Evolutionary conservation across 768 basidiomycete genomes (phyloP), one percentile per base, ranked within the genome.

Genomic region (Russula sp.): DNA sequence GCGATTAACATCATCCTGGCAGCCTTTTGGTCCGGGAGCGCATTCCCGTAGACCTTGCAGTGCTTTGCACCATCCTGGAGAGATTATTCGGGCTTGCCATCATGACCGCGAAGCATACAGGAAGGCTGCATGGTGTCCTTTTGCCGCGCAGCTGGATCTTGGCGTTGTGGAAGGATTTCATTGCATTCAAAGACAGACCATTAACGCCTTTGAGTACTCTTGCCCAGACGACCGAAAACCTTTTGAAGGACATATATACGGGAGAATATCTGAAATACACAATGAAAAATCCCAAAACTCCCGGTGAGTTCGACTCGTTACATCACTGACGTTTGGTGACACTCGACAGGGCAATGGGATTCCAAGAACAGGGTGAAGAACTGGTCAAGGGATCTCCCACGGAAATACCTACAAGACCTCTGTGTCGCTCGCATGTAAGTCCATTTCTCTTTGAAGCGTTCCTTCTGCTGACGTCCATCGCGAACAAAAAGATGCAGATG

Each of bases 71-170:
- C 58, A 71, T 80, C 50, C 62, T 84, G 18, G 86, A 88, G 45
- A 70, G 71, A 9, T 69, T 87, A 2, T 78, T 80, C 51, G 75
- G 74, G 7, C 75, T 74, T 14, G 67, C 77, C 5, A 72, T 81
- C 5, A 57, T 86, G 2, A 73, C 74, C 1, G 68, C 69, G 48
- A 71, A 70, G 0, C 69, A 71, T 59, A 65, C 67, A 34, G 44
- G 64, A 13, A 50, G 65, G 16, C 70, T 84, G 0, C 80, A 86
- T 68, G 74, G 76, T 14, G 66, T 83, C 32, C 78, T 79, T 5
- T 75, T 87, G 39, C 86, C 86, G 0, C 77, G 77, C 2, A 79
- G 77, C 56, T 87, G 84, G 84, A 68, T 84, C 22, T 39, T 73
- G 16, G 61, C 64, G 18, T 45, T 32, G 49, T 68, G 50, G 62